Evolutionary conservation across 2,329 filamentous ascomycete species (phyloP), one percentile per base, ranked within the genome.

Genomic region (Colletotrichum lupini): DNA sequence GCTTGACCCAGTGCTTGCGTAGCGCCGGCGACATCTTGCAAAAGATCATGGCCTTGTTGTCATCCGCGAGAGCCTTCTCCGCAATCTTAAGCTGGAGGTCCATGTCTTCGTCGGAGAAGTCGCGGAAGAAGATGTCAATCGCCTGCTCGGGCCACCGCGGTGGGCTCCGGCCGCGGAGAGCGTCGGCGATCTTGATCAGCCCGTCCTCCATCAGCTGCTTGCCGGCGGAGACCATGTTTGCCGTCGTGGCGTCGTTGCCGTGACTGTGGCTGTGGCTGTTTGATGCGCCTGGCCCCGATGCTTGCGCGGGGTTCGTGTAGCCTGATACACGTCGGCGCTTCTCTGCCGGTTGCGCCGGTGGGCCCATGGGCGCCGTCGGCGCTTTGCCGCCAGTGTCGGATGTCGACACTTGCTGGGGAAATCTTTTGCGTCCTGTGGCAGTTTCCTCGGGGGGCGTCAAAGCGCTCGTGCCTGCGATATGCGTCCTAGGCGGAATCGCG

Each of bases 31-130:
- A 86, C 88, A 91, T 91, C 81, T 91, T 91, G 82, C 88, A 90
- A 75, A 91, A 91, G 55, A 91, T 85, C 84, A 91, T 87, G 35
- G 89, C 89, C 78, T 89, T 90, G 77, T 87, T 88, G 75, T 90
- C 87, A 75, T 90, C 87, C n/a, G 87, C 85, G 30, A 91, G 82
- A 1, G 88, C 85, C 74, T 88, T 88, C 78, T 91, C 89, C 0
- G 88, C 88, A 42, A 91, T 88, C 79, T 88, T 89, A 52, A 91
- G 82, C 81, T 91, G 89, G 68, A 91, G 78, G 76, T 91, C 89
- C 72, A 87, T 82, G 72, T 91, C 88, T 75, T 91, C 89, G 60
- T 87, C 84, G 16, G 85, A 81, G 77, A 91, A 91, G 72, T 91
- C 89, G 37, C 85, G 83, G 79, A 91, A 91, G 77, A 91, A 88